Evolutionary conservation across 768 basidiomycete genomes (phyloP).

Genomic region (Phlebiopsis gigantea): DNA sequence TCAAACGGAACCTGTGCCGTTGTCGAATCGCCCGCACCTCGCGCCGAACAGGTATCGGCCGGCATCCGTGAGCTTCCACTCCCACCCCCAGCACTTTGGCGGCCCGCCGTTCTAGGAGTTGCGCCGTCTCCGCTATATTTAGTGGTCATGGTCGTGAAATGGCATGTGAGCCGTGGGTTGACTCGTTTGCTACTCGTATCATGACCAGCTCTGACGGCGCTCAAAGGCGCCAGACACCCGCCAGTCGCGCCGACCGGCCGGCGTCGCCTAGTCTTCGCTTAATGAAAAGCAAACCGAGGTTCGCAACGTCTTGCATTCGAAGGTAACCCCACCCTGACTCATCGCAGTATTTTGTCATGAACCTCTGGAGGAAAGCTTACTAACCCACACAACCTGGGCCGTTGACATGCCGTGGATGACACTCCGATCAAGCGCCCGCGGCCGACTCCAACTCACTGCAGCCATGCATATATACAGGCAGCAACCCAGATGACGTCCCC

Average conservation of each 20-base stretch:
- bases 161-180: too few species aligned
- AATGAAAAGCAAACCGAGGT: background rate
- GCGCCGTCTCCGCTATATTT: too few species aligned
- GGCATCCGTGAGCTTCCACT: too few species aligned
- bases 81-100: too few species aligned
- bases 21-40: too few species aligned
- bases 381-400: background rate
- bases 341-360: background rate
- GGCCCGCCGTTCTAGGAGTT: too few species aligned
- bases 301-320: background rate
- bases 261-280: background rate
- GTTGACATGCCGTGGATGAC: slow-evolving; percentile 2
- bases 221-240: background rate
- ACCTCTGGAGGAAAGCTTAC: background rate
- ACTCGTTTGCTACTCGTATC: too few species aligned
- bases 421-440: background rate
- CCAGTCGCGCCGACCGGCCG: background rate
- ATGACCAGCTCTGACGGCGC: background rate
- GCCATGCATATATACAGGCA: slow-evolving; percentile 4
- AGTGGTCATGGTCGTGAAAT: too few species aligned
- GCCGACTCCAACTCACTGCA: slow-evolving; percentile 4
- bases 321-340: background rate
- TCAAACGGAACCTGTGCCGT: too few species aligned
- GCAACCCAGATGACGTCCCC: slow-evolving; percentile 1
- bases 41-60: too few species aligned